Base-by-base conservation (phyloP, 768 basidiomycete species). In the Agaricus blazei region DNA sequence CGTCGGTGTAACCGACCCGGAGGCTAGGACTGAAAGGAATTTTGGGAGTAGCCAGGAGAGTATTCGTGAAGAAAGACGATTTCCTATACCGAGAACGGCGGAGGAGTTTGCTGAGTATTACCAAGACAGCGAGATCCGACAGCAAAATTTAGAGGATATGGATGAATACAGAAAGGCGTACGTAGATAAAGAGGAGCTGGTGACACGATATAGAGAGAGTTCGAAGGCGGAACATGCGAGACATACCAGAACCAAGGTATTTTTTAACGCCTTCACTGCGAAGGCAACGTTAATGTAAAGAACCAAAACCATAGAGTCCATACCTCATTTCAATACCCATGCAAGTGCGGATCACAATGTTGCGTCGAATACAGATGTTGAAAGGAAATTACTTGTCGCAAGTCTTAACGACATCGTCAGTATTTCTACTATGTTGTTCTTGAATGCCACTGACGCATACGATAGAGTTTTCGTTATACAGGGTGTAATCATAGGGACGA, bases 1-100 rank as follows among this genome's bases (percentile, higher is more conserved):
- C 23, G 83, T 85, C 15, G 59, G 72, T 63, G 83, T 81, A 3
- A 83, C 85, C 2, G 81, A 87, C 59, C 77, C 82, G 0, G 71
- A 73, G n/a, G 79, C 77, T 0, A 80, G 86, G 48, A 77, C 65
- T 9, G 67, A 70, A 6, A 73, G 73, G 19, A 38, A 63, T 29
- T 67, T 64, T 24, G 70, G 34, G 34, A 34, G 31, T 15, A 31
- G 28, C 11, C 28, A 48, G n/a, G 15, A 15, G 24, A 29, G 15
- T 11, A 15, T 29, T n/a, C 14, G 29, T 9, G 46, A n/a, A 64
- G 70, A 24, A 24, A 45, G 44, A 28, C n/a, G 48, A 24, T 19
- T 2, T 7, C 29, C 31, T 1, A 68, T 67, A n/a, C 69, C 69
- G 3, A 64, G 70, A 46, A 79, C 79, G 0, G 72, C 84, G 3